A percentile compares a stretch with the other conserved stretches of the same genome.
Conservation (phyloP, 805 yeast genomes). For the Cyberlindnera galapagoensis region DNA sequence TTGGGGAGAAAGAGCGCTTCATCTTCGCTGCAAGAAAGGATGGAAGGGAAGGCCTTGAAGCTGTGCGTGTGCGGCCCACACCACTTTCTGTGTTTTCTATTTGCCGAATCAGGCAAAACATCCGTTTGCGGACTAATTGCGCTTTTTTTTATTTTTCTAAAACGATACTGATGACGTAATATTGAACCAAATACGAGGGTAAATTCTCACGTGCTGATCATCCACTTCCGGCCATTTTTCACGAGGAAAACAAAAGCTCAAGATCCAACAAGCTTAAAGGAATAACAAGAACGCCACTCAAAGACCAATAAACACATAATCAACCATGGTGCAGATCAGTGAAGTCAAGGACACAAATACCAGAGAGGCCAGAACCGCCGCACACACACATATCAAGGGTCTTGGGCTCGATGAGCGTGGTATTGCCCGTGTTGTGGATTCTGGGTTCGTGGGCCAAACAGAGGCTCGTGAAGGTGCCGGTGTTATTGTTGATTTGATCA, state of each 20-base stretch:
- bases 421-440: conserved; percentile 74
- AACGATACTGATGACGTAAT: too few relatives aligned
- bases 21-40: too few relatives aligned
- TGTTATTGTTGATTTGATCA: conserved; percentile 86
- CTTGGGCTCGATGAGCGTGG: conserved; percentile 91
- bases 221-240: not conserved
- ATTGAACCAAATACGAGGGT: too few relatives aligned
- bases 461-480: conserved; percentile 91
- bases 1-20: too few relatives aligned
- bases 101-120: too few relatives aligned
- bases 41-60: too few relatives aligned
- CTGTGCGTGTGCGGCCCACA: too few relatives aligned
- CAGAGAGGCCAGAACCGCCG: conserved; percentile 74
- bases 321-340: conserved; percentile 63
- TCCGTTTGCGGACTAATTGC: too few relatives aligned
- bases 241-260: too few relatives aligned
- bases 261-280: conserved; percentile 1
- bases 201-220: not conserved
- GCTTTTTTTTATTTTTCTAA: too few relatives aligned
- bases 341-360: conserved; percentile 55
- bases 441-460: conserved; percentile 73
- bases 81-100: too few relatives aligned
- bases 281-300: conserved; percentile 1
- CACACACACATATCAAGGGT: conserved; percentile 96
- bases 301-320: too few relatives aligned